phyloP scores from a whole-genome alignment of 2,329 filamentous ascomycete species.

The Ilyonectria destructans region DNA sequence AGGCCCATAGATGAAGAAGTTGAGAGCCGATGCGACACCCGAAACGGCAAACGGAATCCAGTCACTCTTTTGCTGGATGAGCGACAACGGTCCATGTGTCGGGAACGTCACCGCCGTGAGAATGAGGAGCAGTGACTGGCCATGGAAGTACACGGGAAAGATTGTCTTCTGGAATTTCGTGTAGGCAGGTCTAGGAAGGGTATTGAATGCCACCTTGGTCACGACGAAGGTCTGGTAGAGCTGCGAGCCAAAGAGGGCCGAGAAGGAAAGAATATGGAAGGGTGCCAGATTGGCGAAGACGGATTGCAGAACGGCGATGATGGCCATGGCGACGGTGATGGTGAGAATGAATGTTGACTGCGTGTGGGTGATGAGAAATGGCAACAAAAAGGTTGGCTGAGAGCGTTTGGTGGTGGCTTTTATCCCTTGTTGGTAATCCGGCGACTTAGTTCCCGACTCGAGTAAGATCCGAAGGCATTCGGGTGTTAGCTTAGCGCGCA shows the following conservation, averaged over 20 bases:
- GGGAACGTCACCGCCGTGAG: slow-evolving; percentile 55
- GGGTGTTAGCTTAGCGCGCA: slow-evolving; percentile 36
- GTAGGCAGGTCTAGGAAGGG: slow-evolving; percentile 56
- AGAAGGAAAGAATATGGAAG: slow-evolving; percentile 58
- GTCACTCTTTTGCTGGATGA: slow-evolving; percentile 49
- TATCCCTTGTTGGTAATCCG: slow-evolving; percentile 17
- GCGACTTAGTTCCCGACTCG: slow-evolving; percentile 7
- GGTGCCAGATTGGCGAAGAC: slow-evolving; percentile 49
- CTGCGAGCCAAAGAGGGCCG: slow-evolving; percentile 57
- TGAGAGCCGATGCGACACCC: slow-evolving; percentile 51
- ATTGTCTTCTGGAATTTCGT: slow-evolving; percentile 58
- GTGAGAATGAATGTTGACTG: not conserved
- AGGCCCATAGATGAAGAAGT: slow-evolving; percentile 57
- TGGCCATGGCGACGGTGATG: slow-evolving; percentile 32
- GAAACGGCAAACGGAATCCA: slow-evolving; percentile 57
- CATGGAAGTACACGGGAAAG: slow-evolving; percentile 60
- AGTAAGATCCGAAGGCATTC: slow-evolving; percentile 45
- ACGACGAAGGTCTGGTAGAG: slow-evolving; percentile 59
- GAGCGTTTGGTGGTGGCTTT: slow-evolving; percentile 2
- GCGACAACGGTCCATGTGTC: slow-evolving; percentile 49
- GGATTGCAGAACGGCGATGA: slow-evolving; percentile 30
- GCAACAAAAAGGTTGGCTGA: not conserved
- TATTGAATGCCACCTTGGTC: slow-evolving; percentile 55
- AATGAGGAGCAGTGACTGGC: slow-evolving; percentile 55
- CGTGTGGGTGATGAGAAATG: slow-evolving; percentile 10